Conservation (phyloP, 257 asterid species). For the Echites panduratus region DNA sequence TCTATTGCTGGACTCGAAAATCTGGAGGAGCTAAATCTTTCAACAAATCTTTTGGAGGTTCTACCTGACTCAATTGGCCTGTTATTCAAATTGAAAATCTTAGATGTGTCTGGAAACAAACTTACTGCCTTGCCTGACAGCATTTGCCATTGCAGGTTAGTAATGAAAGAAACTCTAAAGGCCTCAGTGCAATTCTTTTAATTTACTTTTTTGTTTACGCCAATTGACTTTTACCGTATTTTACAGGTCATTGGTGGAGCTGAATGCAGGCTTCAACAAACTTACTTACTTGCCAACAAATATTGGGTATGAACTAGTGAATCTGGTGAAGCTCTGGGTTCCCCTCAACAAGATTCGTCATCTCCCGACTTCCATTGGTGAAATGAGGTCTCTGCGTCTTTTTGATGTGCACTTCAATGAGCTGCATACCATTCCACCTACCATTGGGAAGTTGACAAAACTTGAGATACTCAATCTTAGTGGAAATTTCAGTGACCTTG, state of each 20-base stretch:
- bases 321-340: constrained; percentile 50
- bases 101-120: constrained; percentile 73
- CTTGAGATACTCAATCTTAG: constrained; percentile 72
- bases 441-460: constrained; percentile 56
- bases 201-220: not conserved
- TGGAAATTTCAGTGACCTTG: constrained; percentile 78
- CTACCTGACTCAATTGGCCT: constrained; percentile 79
- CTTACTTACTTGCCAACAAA: constrained; percentile 83
- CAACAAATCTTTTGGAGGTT: constrained; percentile 55
- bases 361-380: constrained; percentile 77
- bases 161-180: not conserved
- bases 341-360: constrained; percentile 71
- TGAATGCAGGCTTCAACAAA: constrained; percentile 72
- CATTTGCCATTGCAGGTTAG: constrained; percentile 78
- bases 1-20: constrained; percentile 63
- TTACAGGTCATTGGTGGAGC: constrained; percentile 61
- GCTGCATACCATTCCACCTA: constrained; percentile 59
- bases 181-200: not conserved
- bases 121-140: constrained; percentile 77
- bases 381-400: constrained; percentile 57
- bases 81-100: constrained; percentile 49
- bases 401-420: constrained; percentile 77
- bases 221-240: constrained; percentile 12
- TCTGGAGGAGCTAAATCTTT: constrained; percentile 76
- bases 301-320: constrained; percentile 61